A percentile compares a stretch with the other conserved stretches of the same genome.
Conservation (phyloP, 768 basidiomycete genomes). For the Leccinum incarnatum region DNA sequence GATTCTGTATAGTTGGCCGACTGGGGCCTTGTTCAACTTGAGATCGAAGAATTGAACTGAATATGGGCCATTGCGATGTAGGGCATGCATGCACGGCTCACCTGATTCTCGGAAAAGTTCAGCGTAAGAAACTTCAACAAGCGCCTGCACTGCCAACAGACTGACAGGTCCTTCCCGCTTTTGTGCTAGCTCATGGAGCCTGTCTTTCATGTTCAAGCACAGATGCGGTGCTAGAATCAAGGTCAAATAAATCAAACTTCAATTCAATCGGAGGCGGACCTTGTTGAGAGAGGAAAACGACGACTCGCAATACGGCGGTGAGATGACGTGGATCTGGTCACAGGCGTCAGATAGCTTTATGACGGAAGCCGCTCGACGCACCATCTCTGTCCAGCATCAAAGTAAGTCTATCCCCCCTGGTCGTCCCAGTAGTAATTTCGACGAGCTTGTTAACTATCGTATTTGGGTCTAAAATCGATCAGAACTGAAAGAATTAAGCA, state of each 20-base stretch:
- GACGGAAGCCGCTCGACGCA: background rate
- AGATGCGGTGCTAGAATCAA: constrained; percentile 3
- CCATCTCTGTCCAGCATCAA: constrained; percentile 11
- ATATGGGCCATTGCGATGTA: background rate
- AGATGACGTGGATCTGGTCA: constrained; percentile 10
- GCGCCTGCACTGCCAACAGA: constrained; percentile 20
- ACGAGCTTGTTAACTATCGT: constrained; percentile 2
- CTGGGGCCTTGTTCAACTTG: background rate
- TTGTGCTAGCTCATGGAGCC: constrained; percentile 14
- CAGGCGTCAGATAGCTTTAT: background rate
- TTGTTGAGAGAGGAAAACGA: constrained; percentile 9
- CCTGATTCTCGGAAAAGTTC: constrained; percentile 11
- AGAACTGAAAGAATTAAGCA: background rate
- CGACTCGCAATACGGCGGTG: constrained; percentile 14
- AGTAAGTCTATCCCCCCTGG: constrained; percentile 4
- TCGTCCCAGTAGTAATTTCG: background rate
- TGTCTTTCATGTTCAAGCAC: constrained; percentile 5
- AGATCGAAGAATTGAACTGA: background rate
- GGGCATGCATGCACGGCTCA: background rate
- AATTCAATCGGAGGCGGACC: background rate
- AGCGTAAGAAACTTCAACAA: constrained; percentile 13
- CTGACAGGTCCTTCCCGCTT: constrained; percentile 11
- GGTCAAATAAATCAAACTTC: background rate
- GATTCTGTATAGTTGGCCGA: background rate
- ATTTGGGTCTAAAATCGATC: constrained; percentile 3